Evolutionary conservation across 2,329 filamentous ascomycete species (phyloP).

Genomic region (Sporothrix luriei): DNA sequence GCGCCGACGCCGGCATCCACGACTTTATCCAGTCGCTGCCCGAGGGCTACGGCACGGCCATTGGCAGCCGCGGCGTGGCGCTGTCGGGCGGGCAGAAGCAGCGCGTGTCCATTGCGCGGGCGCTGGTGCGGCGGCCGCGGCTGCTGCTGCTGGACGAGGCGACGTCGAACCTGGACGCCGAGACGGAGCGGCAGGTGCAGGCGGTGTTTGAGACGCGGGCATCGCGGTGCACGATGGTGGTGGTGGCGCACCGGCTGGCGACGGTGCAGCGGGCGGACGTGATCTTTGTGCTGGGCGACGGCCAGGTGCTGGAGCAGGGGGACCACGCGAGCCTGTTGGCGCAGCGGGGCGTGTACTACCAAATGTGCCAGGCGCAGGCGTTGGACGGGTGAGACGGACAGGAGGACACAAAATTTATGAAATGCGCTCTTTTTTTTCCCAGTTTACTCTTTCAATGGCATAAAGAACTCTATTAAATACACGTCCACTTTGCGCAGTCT

Average conservation of each 20-base stretch:
- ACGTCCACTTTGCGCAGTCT: conserved; percentile 13
- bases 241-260: conserved; percentile 66
- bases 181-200: conserved; percentile 36
- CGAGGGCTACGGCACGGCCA: conserved; percentile 34
- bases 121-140: conserved; percentile 31
- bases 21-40: conserved; percentile 71
- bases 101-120: conserved; percentile 35
- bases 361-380: conserved; percentile 44
- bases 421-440: neutral
- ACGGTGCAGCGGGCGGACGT: conserved; percentile 70
- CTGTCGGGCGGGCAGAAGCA: conserved; percentile 37
- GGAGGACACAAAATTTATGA: neutral
- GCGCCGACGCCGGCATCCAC: conserved; percentile 66
- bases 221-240: conserved; percentile 61
- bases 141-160: conserved; percentile 36
- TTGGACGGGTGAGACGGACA: conserved; percentile 29
- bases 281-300: conserved; percentile 69
- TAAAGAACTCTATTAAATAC: conserved; percentile 25
- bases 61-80: conserved; percentile 34
- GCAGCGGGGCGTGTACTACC: conserved; percentile 55
- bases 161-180: conserved; percentile 34
- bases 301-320: conserved; percentile 63
- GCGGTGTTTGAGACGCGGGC: conserved; percentile 33
- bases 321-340: conserved; percentile 56
- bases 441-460: neutral